phyloP scores from a whole-genome alignment of 257 asterid genomes.

The Voacanga thouarsii region DNA sequence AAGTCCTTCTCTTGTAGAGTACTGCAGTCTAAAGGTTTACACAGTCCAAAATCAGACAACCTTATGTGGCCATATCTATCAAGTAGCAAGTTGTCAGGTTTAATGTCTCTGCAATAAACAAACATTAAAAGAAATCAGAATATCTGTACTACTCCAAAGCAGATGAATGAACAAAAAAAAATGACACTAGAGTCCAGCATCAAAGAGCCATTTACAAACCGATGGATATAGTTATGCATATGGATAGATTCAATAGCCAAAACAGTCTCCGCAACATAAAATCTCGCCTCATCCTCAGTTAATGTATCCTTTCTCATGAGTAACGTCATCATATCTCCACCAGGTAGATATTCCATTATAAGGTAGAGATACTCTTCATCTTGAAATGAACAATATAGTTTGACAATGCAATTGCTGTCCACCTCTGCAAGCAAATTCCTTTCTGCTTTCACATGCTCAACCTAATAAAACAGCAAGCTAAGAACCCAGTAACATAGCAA shows the following conservation, averaged over 20 bases:
- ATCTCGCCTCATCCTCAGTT: constrained; percentile 80
- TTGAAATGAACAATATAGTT: constrained; percentile 87
- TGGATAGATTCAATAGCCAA: constrained; percentile 95
- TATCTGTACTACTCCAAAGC: constrained; percentile 8
- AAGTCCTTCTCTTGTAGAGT: constrained; percentile 75
- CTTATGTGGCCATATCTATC: constrained; percentile 89
- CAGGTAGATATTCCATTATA: constrained; percentile 94
- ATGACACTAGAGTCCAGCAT: constrained; percentile 19
- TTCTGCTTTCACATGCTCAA: constrained; percentile 96
- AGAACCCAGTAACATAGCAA: constrained; percentile 28
- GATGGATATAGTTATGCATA: constrained; percentile 77
- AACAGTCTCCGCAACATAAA: constrained; percentile 87
- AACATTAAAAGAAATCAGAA: constrained; percentile 28
- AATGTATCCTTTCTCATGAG: constrained; percentile 88
- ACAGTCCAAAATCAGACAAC: constrained; percentile 93
- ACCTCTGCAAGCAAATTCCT: constrained; percentile 96
- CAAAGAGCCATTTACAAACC: constrained; percentile 46
- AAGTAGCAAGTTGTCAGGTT: constrained; percentile 94
- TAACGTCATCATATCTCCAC: constrained; percentile 96
- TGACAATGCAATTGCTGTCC: constrained; percentile 92
- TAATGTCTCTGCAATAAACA: constrained; percentile 72
- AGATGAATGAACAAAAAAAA: constrained; percentile 16
- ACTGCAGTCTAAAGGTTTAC: constrained; percentile 96
- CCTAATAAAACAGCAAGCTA: constrained; percentile 44
- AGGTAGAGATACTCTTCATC: constrained; percentile 90